A percentile compares a stretch with the other conserved stretches of the same genome.
Evolutionary conservation across 2,329 filamentous ascomycete genomes (phyloP).

Genomic region (Talaromyces sp.): DNA sequence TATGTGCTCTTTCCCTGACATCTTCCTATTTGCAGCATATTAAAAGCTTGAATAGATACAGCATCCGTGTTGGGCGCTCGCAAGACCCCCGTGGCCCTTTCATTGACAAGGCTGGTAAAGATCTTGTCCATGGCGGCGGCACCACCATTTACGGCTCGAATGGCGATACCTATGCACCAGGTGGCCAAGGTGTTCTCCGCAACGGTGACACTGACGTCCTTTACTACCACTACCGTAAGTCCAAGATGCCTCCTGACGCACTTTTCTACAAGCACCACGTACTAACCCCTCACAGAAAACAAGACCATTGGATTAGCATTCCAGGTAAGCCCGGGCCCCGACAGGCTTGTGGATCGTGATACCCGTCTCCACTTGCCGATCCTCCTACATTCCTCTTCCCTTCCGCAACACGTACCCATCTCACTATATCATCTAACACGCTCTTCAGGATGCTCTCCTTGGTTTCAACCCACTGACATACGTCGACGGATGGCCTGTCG

Average conservation of each 20-base stretch:
- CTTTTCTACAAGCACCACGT: background rate
- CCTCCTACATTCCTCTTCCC: slow-evolving; percentile 18
- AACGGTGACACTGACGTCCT: slow-evolving; percentile 44
- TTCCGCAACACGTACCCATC: background rate
- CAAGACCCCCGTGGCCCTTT: slow-evolving; percentile 57
- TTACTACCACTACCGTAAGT: slow-evolving; percentile 41
- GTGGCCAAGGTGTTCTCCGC: slow-evolving; percentile 63
- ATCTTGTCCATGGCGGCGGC: slow-evolving; percentile 61
- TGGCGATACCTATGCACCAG: slow-evolving; percentile 65
- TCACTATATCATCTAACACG: slow-evolving; percentile 19
- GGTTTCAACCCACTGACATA: slow-evolving; percentile 35
- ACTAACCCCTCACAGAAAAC: slow-evolving; percentile 29
- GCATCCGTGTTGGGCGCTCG: slow-evolving; percentile 66
- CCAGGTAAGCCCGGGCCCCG: slow-evolving; percentile 23
- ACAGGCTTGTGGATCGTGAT: slow-evolving; percentile 17
- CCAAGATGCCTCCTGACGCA: background rate
- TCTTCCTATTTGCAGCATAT: background rate
- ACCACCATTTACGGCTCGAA: slow-evolving; percentile 63
- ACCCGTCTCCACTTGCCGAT: slow-evolving; percentile 14
- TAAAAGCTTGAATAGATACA: slow-evolving; percentile 49
- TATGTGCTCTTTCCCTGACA: slow-evolving; percentile 13
- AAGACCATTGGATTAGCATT: slow-evolving; percentile 33
- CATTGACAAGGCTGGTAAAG: slow-evolving; percentile 56
- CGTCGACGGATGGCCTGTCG: slow-evolving; percentile 37
- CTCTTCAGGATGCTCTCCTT: slow-evolving; percentile 31